These are phyloP conservation scores for Fonsecaea nubica DNA, from an alignment of 2,329 filamentous ascomycete species.

Conservation along the genomic window DNA sequence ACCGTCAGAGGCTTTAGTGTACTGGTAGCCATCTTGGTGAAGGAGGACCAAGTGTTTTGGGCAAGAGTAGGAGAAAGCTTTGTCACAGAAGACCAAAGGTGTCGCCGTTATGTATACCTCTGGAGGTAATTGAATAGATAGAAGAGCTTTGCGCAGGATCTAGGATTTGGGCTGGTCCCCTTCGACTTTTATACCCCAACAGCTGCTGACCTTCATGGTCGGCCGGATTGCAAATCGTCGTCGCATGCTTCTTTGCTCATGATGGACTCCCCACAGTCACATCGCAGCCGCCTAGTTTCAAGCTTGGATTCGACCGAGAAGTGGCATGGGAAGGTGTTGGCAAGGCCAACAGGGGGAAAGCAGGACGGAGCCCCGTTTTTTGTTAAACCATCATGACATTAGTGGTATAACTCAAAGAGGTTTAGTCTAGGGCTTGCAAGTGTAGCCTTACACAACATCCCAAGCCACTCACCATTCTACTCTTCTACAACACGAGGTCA, in stretches of 20 bases:
- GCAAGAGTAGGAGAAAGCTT: neutral
- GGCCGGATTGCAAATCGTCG: neutral
- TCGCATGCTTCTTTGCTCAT: neutral
- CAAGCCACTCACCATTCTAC: neutral
- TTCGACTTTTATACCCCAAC: neutral
- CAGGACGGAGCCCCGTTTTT: neutral
- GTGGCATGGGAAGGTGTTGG: neutral
- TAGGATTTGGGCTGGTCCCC: neutral
- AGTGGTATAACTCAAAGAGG: conserved; percentile 11
- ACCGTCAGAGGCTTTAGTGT: conserved; percentile 6
- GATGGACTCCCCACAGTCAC: neutral
- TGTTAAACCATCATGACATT: neutral
- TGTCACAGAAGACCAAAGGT: neutral
- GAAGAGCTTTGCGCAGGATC: neutral
- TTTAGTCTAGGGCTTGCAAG: neutral
- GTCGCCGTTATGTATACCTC: neutral
- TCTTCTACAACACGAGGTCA: neutral
- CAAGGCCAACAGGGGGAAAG: neutral
- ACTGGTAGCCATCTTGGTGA: neutral
- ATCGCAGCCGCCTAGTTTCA: neutral
- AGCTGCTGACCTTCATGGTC: neutral
- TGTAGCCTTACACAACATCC: neutral
- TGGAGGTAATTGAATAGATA: neutral
- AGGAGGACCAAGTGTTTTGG: neutral
- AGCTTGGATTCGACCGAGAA: neutral